Conservation (phyloP, 2,329 filamentous ascomycete species). For the Neobulgaria alba region DNA sequence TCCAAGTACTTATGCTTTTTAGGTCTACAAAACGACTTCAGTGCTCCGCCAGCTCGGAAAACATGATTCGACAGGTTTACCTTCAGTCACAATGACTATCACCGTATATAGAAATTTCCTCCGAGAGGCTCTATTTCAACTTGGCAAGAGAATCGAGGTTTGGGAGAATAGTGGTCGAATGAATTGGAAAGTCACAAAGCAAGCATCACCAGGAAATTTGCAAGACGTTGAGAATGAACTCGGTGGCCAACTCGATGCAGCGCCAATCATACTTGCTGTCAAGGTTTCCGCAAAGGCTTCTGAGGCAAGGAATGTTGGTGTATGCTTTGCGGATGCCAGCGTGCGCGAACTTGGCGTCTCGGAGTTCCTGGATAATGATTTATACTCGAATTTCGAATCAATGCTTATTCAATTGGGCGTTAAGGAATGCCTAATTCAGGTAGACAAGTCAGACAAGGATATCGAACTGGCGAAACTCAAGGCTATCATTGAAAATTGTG, state of each 20-base stretch:
- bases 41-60: conserved; percentile 85
- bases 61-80: conserved; percentile 72
- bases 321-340: conserved; percentile 96
- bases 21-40: conserved; percentile 96
- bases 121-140: conserved; percentile 82
- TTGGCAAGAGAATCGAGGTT: conserved; percentile 87
- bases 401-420: conserved; percentile 93
- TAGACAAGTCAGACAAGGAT: conserved; percentile 74
- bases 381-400: conserved; percentile 97
- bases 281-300: conserved; percentile 83
- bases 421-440: conserved; percentile 82
- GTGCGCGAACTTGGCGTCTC: conserved; percentile 92
- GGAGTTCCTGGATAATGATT: conserved; percentile 97
- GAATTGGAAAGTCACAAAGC: conserved; percentile 87
- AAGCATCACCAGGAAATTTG: conserved; percentile 90
- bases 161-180: conserved; percentile 73
- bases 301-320: conserved; percentile 79
- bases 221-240: conserved; percentile 97
- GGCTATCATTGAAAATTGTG: conserved; percentile 86
- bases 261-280: conserved; percentile 90
- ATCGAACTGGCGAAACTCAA: conserved; percentile 79
- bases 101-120: conserved; percentile 96
- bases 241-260: conserved; percentile 78
- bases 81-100: conserved; percentile 90
- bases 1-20: not conserved